Evolutionary conservation across 2,329 filamentous ascomycete species (phyloP).

Genomic region (Cladophialophora carrionii): DNA sequence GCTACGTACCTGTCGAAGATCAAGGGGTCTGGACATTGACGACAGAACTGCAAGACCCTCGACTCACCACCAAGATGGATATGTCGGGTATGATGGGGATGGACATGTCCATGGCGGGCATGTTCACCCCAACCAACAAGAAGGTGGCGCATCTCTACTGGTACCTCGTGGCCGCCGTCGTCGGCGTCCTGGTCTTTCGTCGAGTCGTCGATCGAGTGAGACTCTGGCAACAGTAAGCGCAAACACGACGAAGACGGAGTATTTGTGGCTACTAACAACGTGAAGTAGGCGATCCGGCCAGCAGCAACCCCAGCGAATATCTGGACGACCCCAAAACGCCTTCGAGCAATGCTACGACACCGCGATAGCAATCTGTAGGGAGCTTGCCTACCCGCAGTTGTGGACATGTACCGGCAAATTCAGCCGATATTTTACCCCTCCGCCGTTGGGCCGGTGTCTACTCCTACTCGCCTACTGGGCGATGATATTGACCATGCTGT

Average conservation of each 20-base stretch:
- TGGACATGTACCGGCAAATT: constrained; percentile 30
- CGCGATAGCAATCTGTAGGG: constrained; percentile 28
- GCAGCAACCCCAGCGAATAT: constrained; percentile 16
- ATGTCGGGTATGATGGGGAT: constrained; percentile 36
- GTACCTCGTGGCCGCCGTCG: constrained; percentile 33
- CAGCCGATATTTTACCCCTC: constrained; percentile 31
- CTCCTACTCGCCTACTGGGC: constrained; percentile 32
- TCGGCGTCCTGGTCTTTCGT: constrained; percentile 21
- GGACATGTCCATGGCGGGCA: constrained; percentile 34
- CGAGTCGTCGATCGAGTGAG: constrained; percentile 25
- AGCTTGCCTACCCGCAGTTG: constrained; percentile 32
- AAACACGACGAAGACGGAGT: not conserved
- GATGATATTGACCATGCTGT: constrained; percentile 35
- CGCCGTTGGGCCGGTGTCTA: constrained; percentile 33
- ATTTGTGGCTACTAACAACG: not conserved
- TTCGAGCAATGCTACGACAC: constrained; percentile 34
- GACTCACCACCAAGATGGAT: constrained; percentile 20
- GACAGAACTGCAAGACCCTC: constrained; percentile 3
- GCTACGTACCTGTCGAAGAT: not conserved
- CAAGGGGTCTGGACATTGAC: not conserved
- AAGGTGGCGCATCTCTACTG: constrained; percentile 32
- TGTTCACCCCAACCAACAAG: constrained; percentile 33
- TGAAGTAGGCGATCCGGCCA: constrained; percentile 20
- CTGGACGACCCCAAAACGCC: constrained; percentile 27
- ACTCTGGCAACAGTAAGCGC: constrained; percentile 9